Base-by-base conservation (phyloP, 257 asterid genomes). In the Solanum chmielewskii region DNA sequence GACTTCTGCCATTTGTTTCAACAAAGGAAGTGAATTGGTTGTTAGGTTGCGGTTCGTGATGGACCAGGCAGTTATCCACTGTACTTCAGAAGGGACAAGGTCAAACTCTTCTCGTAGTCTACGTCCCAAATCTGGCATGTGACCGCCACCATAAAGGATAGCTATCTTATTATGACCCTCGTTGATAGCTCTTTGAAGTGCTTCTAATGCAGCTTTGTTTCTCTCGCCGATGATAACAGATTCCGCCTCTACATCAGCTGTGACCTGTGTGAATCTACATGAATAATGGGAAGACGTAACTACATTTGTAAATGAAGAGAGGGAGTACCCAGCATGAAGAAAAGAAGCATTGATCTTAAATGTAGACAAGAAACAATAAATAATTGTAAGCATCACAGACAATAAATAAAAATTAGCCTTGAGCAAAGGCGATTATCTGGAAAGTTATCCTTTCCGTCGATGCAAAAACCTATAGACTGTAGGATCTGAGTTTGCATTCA, bases 31-130 rank as follows among this genome's bases (percentile, higher is more conserved):
- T 15, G 98, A 95, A 89, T 77, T 83, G 45, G 85, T 90, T 7
- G 89, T 27, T 29, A 89, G 84, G 74, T 94, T 94, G 87, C 90
- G 91, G 49, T 93, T 87, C 62, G 71, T 89, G 85, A 97, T 97
- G 77, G 98, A 94, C 99, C 99, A 97, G 13, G 99, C 99, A 27
- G 99, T 95, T 89, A 97, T 87, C 99, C 99, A 97, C 41, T 92
- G 96, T 83, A 97, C 99, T 87, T 82, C 87, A 52, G 95, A 92
- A 1, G 99, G 98, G 77, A 92, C 90, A 15, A 97, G 99, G 83
- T 93, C 95, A 27, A 95, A 97, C 87, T 97, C 99, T 87, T 91
- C 94, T 7, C 94, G 88, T 41, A 97, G 88, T 29, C 98, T 92
- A 14, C 99, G 92, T 64, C 99, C 98, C 91, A 97, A 91, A 86